Evolutionary conservation across 2,329 filamentous ascomycete genomes (phyloP), one percentile per base, ranked within the genome.

Genomic region (Plectosphaerella sp.): DNA sequence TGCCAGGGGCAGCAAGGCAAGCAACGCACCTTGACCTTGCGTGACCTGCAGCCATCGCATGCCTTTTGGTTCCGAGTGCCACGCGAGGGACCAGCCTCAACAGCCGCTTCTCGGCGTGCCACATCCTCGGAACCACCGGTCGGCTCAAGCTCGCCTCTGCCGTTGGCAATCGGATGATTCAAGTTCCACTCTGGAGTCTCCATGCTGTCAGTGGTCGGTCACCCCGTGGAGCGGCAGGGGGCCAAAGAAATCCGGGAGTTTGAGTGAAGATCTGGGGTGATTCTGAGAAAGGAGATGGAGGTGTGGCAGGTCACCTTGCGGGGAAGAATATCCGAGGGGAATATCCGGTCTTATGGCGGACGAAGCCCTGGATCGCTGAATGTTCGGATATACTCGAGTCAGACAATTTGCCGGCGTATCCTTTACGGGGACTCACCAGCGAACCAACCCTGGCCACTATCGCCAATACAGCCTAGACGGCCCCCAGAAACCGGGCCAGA

Each of bases 11-110:
- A 6, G 18, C 24, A 22, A 4, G 18, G 3, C 33, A 18, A 5
- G 16, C 14, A 24, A 22, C 57, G 51, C 43, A 57, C 57, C 60
- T 63, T 63, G 42, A 65, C 57, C 55, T 66, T 65, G 35, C 64
- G 54, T 12, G 58, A 49, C 22, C 64, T 59, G 41, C 64, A 67
- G 10, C 53, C 57, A 50, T 67, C 64, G 47, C 64, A 67, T 7
- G 64, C 64, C 22, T 63, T 64, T 48, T 63, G 58, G 36, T 62
- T 63, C n/a, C 41, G n/a, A 4, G n/a, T 33, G 28, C 28, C 28
- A 33, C 28, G 28, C 8, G 28, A 10, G 41, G 16, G n/a, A n/a
- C 16, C 41, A n/a, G n/a, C 11, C 16, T 16, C 41, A 12, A 39
- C 14, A 16, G 37, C 7, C 15, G 37, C 37, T 39, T 18, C 10